phyloP scores from a whole-genome alignment of 257 asterid genomes.

The Eucommia ulmoides region DNA sequence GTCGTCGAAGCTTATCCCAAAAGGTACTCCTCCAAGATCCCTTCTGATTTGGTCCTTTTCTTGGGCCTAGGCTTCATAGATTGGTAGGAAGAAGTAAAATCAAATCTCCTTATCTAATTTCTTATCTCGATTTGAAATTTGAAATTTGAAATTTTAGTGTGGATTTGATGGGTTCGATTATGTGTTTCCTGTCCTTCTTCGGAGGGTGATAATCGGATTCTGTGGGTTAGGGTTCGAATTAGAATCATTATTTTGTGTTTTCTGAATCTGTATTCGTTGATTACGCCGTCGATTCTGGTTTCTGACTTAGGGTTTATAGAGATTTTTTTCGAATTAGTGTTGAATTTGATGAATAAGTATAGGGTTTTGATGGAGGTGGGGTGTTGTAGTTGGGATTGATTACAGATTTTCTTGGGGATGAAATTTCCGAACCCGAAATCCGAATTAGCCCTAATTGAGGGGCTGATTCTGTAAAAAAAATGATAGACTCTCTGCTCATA shows the following conservation, averaged over 20 bases:
- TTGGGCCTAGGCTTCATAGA: conserved; percentile 96
- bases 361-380: conserved; percentile 18
- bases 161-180: too few species aligned
- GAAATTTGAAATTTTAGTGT: too few species aligned
- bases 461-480: not conserved
- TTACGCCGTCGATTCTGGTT: too few species aligned
- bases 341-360: conserved; percentile 15
- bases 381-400: conserved; percentile 22
- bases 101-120: too few species aligned
- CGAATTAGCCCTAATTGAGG: not conserved
- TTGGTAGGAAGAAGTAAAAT: conserved; percentile 59
- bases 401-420: conserved; percentile 6
- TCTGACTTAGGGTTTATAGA: too few species aligned
- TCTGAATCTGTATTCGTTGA: too few species aligned
- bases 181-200: too few species aligned
- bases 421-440: not conserved
- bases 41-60: conserved; percentile 91
- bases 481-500: not conserved
- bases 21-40: conserved; percentile 95
- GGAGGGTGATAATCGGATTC: too few species aligned
- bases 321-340: too few species aligned
- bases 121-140: too few species aligned
- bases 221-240: too few species aligned
- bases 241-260: too few species aligned
- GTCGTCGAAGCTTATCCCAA: conserved; percentile 93